Evolutionary conservation across 140 eudicot species (phyloP), one percentile per base, ranked within the genome.

Genomic region (Oenanthe javanica): DNA sequence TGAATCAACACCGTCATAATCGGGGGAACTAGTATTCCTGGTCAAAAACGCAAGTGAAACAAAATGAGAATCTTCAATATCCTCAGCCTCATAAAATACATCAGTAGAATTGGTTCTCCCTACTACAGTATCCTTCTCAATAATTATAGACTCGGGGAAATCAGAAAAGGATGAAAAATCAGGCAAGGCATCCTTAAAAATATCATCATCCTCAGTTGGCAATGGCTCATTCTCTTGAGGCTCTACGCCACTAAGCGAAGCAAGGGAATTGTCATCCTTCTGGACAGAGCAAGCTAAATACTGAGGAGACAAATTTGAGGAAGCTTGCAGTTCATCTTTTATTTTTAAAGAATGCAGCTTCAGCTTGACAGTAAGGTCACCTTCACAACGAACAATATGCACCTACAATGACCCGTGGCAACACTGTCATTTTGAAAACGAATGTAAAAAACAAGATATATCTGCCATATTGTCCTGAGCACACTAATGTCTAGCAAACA

Each of bases 1-100:
- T 78, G 99, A 87, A 81, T 95, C 99, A 76, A 92, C 89, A 77
- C 99, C 99, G 81, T 92, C 93, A 82, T 95, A 95, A 84, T 95
- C 96, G 66, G 91, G 90, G 54, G 97, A 95, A 71, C 84, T 84
- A 67, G 92, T 89, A 85, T 81, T 85, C 88, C 93, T 86, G 55
- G 87, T 89, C 86, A 85, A 76, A 83, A 90, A 95, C 66, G 86
- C 76, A 78, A 95, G 85, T 63, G 97, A 87, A 13, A 95, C 93
- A 84, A 95, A 95, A 86, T 95, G 93, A 77, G 93, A 84, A 75
- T 87, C 92, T 77, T 95, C 99, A 83, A 79, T 75, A 77, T 87
- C 93, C 86, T 87, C 83, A 66, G 92, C 93, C 86, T 95, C 99
- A 70, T 88, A 92, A 76, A 90, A 95, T 66, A 82, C 83, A 79